Percentiles rank a stretch among this genome's conserved stretches.
phyloP scores from a whole-genome alignment of 2,329 filamentous ascomycete species.

The Cordyceps fumosorosea region DNA sequence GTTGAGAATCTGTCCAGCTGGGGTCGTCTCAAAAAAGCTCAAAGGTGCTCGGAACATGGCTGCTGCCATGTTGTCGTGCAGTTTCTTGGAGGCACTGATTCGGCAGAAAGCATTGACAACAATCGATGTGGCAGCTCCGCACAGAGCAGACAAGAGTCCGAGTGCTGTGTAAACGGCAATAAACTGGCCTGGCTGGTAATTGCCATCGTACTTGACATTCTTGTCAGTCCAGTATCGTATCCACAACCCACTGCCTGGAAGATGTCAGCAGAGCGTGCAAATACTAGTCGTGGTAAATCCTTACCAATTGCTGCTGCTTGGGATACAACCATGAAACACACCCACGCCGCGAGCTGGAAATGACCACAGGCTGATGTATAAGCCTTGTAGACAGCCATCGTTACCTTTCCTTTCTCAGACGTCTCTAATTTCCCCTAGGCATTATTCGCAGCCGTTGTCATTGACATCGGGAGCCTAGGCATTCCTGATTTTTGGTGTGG shows the following conservation, averaged over 20 bases:
- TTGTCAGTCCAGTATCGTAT: constrained; percentile 78
- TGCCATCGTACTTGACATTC: constrained; percentile 58
- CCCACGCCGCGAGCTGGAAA: constrained; percentile 67
- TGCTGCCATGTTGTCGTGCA: constrained; percentile 87
- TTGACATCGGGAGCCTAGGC: too few relatives aligned
- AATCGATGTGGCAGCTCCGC: constrained; percentile 79
- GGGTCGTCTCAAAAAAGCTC: constrained; percentile 92
- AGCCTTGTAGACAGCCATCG: constrained; percentile 78
- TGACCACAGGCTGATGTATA: constrained; percentile 87
- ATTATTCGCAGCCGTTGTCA: too few relatives aligned
- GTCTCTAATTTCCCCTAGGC: constrained; percentile 67
- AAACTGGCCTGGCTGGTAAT: constrained; percentile 71
- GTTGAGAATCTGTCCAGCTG: constrained; percentile 81
- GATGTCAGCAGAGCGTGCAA: constrained; percentile 10
- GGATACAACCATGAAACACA: constrained; percentile 64
- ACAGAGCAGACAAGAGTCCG: constrained; percentile 67
- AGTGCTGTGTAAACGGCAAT: constrained; percentile 86
- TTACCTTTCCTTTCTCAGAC: constrained; percentile 83
- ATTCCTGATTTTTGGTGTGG: too few relatives aligned
- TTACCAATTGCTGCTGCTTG: constrained; percentile 72
- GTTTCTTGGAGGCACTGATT: constrained; percentile 85
- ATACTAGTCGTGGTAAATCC: constrained; percentile 19
- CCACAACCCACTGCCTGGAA: constrained; percentile 68
- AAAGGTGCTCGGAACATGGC: constrained; percentile 91
- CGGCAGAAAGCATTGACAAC: constrained; percentile 96